phyloP scores from a whole-genome alignment of 2,329 filamentous ascomycete species.

The Sarocladiaceae sp. region DNA sequence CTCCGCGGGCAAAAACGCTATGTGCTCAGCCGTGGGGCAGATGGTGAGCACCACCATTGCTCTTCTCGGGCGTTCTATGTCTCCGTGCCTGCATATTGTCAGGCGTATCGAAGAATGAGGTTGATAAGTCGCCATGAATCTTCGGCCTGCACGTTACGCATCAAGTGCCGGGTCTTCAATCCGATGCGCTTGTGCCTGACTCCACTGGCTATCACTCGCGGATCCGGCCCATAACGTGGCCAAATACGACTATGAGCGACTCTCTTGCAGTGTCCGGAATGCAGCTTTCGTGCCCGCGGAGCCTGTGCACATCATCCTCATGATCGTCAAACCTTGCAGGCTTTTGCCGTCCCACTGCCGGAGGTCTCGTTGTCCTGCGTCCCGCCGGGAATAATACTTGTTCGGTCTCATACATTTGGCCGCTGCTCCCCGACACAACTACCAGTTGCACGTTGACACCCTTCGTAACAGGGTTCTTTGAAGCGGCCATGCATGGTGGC shows the following conservation, averaged over 20 bases:
- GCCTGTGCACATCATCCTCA: slow-evolving; percentile 2
- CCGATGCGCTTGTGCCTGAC: neutral
- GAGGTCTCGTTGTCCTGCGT: too few species aligned
- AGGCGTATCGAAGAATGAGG: neutral
- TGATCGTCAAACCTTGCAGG: slow-evolving; percentile 7
- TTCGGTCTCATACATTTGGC: too few species aligned
- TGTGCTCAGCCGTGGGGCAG: neutral
- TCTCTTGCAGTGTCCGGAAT: neutral
- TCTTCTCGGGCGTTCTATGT: neutral
- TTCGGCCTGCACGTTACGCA: too few species aligned
- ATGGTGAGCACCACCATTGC: neutral
- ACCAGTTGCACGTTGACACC: neutral
- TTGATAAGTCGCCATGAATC: too few species aligned
- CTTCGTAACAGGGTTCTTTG: neutral
- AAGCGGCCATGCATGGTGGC: neutral
- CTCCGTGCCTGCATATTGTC: too few species aligned
- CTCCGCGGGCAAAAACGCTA: neutral
- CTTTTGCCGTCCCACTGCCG: slow-evolving; percentile 3
- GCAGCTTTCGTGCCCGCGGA: neutral
- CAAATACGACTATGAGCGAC: neutral
- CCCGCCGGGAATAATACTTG: neutral
- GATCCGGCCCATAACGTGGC: neutral
- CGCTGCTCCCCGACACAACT: neutral
- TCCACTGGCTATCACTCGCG: neutral
- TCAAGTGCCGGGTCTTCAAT: neutral